Base-by-base conservation (phyloP, 176 grass and related monocot species). In the Stipa capillata region DNA sequence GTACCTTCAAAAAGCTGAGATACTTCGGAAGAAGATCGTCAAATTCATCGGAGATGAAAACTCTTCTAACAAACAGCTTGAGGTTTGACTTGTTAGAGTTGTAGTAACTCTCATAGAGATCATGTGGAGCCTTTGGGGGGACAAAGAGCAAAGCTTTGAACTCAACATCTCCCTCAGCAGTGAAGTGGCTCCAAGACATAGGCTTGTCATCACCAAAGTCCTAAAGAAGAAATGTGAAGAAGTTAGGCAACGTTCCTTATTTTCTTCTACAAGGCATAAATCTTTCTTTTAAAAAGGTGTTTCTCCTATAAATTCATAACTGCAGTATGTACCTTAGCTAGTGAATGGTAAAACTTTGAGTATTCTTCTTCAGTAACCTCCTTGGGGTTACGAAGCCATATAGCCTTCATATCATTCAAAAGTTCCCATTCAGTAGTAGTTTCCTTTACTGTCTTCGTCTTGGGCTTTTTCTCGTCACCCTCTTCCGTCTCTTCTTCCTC, bases 31-130 rank as follows among this genome's bases (percentile, higher is more conserved):
- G 91, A 76, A 98, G 91, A 15, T 98, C 95, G 72, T 94, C 87
- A 27, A 98, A 98, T 84, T 94, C 95, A 36, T 98, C 95, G 17
- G 95, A 94, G 63, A 98, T 98, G 85, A 98, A 98, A 68, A 98
- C 95, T 72, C 95, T 94, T 71, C 95, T 85, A 77, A 98, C 95
- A 83, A 89, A 98, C 83, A 98, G 52, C 78, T 98, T 98, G 76
- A 98, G 89, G 57, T 87, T 97, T 51, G 95, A 87, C 64, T 98
- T 98, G 73, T 98, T 83, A 66, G 43, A 80, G 78, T 94, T 98
- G 87, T 98, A 98, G 77, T 98, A 98, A 76, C 90, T 97, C 78
- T 98, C 95, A 53, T 98, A 98, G 9, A 94, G 83, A 84, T 98
- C 95, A 34, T 94, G 87, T 73, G 92, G 95, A 77, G 95, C 95